Evolutionary conservation across 371 early-diverging fungal species (phyloP), one percentile per base, ranked within the genome.

Genomic region (Mucor irregularis): DNA sequence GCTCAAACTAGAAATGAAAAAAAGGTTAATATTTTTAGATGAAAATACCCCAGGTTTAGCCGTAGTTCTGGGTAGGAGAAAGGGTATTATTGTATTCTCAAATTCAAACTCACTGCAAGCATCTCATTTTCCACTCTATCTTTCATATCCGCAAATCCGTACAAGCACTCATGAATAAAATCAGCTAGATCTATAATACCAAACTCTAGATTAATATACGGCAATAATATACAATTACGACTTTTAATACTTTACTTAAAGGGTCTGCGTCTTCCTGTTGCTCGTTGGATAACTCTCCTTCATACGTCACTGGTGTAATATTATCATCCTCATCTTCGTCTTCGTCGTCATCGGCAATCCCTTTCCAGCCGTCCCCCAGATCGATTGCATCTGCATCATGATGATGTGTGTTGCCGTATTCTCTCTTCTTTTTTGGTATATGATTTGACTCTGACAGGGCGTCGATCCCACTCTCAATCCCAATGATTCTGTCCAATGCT

Each of bases 341-440:
- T 50, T 57, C 53, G 3, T 56, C 55, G 11, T 55, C 60, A 8
- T 58, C 74, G 6, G 58, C 59, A 22, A 72, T 62, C 7, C 78
- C 78, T 37, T 66, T 43, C 78, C 78, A 78, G 0, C 74, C 78
- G 49, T 78, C 78, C 4, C 78, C 78, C 22, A 74, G 56, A 58
- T 78, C 78, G 33, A 77, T 64, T n/a, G 49, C 49, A 2, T 35
- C 22, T 24, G 24, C 62, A 10, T 66, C 50, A 17, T 51, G 21
- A 11, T 47, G 24, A 42, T 48, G 13, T 42, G 9, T 24, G 1
- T 9, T 28, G 8, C 13, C 22, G n/a, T n/a, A n/a, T 25, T 22
- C 14, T 6, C 19, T 31, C 21, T 10, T 33, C n/a, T 11, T 30
- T 17, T 21, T 22, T n/a, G 34, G 5, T 1, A 16, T 28, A 17